These are phyloP conservation scores for Suillus bovinus DNA, from an alignment of 768 basidiomycete species.

Conservation along the genomic window DNA sequence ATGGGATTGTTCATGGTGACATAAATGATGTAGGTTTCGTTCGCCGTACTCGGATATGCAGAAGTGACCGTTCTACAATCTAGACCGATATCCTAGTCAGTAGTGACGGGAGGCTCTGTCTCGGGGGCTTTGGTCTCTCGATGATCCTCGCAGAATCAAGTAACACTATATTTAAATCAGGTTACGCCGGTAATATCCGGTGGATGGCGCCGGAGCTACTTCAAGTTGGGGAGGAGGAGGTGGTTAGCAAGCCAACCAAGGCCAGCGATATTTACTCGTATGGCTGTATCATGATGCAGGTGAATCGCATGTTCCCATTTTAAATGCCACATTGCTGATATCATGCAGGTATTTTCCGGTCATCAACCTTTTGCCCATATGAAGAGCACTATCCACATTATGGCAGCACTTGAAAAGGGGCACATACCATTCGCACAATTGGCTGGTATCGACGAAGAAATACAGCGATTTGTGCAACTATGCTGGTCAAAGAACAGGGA, in stretches of 20 bases:
- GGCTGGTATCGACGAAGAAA: background rate
- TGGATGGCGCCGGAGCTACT: background rate
- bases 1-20: background rate
- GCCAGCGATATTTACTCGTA: background rate
- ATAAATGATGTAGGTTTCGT: background rate
- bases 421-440: background rate
- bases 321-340: background rate
- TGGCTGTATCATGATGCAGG: background rate
- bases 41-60: background rate
- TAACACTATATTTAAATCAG: background rate
- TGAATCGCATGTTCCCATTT: background rate
- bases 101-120: background rate
- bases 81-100: background rate
- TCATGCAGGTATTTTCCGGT: background rate
- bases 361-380: background rate
- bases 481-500: background rate
- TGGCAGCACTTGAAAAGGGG: background rate
- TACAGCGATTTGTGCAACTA: background rate
- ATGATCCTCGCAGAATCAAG: background rate
- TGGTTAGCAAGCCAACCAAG: background rate
- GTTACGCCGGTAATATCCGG: background rate
- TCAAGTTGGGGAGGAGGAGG: background rate
- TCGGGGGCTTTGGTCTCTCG: background rate
- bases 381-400: accelerated
- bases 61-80: background rate